These are phyloP conservation scores for Termitomyces sp. DNA, from an alignment of 768 basidiomycete genomes.

Conservation along the genomic window DNA sequence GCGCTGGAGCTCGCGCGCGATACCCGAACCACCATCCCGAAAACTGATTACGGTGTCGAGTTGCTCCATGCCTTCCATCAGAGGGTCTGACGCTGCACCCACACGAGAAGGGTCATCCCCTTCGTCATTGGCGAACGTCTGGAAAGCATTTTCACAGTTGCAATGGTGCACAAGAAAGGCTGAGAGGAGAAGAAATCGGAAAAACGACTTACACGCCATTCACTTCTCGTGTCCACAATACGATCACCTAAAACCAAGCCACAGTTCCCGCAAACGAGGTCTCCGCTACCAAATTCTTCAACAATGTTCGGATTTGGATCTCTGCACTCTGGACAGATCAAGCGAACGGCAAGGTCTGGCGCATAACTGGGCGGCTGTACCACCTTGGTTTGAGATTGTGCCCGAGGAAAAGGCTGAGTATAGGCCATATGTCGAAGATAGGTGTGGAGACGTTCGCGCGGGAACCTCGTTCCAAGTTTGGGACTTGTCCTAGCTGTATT, in stretches of 20 bases:
- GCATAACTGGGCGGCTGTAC: slow-evolving; percentile 59
- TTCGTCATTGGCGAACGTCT: slow-evolving; percentile 99
- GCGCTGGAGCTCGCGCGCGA: slow-evolving; percentile 88
- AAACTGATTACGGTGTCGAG: slow-evolving; percentile 94
- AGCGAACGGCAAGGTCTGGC: slow-evolving; percentile 81
- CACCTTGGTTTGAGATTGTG: slow-evolving; percentile 47
- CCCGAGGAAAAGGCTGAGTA: slow-evolving; percentile 77
- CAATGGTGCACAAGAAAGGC: slow-evolving; percentile 6
- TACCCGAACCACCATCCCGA: slow-evolving; percentile 90
- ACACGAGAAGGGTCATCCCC: slow-evolving; percentile 99
- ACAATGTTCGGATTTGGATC: slow-evolving; percentile 91
- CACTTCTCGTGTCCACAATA: slow-evolving; percentile 95
- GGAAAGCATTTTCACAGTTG: slow-evolving; percentile 13
- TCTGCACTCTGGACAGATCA: slow-evolving; percentile 94
- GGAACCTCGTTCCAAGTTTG: slow-evolving; percentile 7
- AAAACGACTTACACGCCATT: slow-evolving; percentile 82
- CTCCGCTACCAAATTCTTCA: slow-evolving; percentile 97
- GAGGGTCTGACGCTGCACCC: slow-evolving; percentile 89
- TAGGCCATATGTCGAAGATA: slow-evolving; percentile 50
- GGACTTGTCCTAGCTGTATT: slow-evolving; percentile 1
- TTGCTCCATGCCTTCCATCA: slow-evolving; percentile 92
- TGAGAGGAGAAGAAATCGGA: slow-evolving; percentile 7
- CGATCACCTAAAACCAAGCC: slow-evolving; percentile 94
- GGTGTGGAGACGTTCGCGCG: slow-evolving; percentile 19
- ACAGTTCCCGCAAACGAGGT: slow-evolving; percentile 92